These are phyloP conservation scores for Aspergillus aculeatus DNA, from an alignment of 2,329 filamentous ascomycete species.

Conservation along the genomic window DNA sequence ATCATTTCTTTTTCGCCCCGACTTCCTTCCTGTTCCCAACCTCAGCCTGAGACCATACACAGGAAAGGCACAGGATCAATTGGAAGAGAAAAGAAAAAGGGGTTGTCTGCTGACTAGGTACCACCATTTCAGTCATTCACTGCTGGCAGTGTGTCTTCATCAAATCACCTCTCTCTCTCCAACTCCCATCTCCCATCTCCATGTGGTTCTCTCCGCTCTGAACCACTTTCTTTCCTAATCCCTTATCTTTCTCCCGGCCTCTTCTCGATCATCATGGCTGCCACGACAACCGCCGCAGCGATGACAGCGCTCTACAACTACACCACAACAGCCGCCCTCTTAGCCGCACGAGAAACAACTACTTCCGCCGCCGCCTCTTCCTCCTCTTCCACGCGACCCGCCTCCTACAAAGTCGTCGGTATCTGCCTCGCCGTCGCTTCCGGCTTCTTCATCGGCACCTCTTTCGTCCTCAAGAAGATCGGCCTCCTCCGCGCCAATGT, in stretches of 20 bases:
- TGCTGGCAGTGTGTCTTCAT: neutral
- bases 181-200: too few species aligned
- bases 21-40: neutral
- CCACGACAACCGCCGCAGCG: neutral
- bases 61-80: neutral
- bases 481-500: conserved; percentile 88
- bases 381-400: conserved; percentile 45
- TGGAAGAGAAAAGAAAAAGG: neutral
- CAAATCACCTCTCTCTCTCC: neutral
- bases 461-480: conserved; percentile 93
- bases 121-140: neutral
- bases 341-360: neutral
- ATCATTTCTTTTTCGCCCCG: conserved; percentile 8
- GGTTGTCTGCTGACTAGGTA: neutral
- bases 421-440: conserved; percentile 83
- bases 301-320: neutral
- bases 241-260: neutral
- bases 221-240: neutral
- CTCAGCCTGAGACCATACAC: neutral
- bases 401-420: conserved; percentile 78
- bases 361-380: neutral
- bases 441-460: conserved; percentile 87
- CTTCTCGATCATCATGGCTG: neutral
- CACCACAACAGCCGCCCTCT: conserved; percentile 37
- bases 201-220: neutral